A percentile compares a stretch with the other conserved stretches of the same genome.
Evolutionary conservation across 805 yeast genomes (phyloP).

Genomic region (Metschnikowia noctiluminum): DNA sequence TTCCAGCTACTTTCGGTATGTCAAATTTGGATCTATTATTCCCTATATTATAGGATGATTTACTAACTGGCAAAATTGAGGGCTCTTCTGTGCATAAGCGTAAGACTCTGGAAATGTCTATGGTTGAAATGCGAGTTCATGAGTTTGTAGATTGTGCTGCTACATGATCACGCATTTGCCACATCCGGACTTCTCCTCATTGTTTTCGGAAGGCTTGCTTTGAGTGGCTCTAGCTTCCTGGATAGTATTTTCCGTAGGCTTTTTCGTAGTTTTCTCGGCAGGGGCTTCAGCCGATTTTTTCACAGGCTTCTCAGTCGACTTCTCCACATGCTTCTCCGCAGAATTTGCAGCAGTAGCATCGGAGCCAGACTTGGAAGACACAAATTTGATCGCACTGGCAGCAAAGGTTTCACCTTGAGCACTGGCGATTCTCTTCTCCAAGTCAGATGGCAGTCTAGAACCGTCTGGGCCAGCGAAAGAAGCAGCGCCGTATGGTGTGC

Average conservation of each 20-base stretch:
- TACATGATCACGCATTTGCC: conserved; percentile 17
- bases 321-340: not conserved
- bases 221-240: conserved; percentile 12
- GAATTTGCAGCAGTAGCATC: not conserved
- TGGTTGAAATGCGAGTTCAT: too few relatives aligned
- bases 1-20: conserved; percentile 6
- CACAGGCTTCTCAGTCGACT: not conserved
- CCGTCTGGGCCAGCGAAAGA: conserved; percentile 76
- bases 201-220: conserved; percentile 3
- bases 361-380: not conserved
- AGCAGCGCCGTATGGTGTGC: conserved; percentile 87
- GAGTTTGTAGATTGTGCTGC: not conserved
- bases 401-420: conserved; percentile 66
- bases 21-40: not conserved
- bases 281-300: not conserved
- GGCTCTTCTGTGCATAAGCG: too few relatives aligned
- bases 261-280: not conserved
- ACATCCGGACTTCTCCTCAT: conserved; percentile 13
- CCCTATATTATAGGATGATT: not conserved
- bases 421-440: conserved; percentile 61
- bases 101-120: too few relatives aligned
- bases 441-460: conserved; percentile 59
- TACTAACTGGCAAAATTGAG: conserved; percentile 1
- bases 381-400: conserved; percentile 26
- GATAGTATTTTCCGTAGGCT: conserved; percentile 2